Evolutionary conservation across 768 basidiomycete species (phyloP), one percentile per base, ranked within the genome.

Genomic region (Trametes cingulata): DNA sequence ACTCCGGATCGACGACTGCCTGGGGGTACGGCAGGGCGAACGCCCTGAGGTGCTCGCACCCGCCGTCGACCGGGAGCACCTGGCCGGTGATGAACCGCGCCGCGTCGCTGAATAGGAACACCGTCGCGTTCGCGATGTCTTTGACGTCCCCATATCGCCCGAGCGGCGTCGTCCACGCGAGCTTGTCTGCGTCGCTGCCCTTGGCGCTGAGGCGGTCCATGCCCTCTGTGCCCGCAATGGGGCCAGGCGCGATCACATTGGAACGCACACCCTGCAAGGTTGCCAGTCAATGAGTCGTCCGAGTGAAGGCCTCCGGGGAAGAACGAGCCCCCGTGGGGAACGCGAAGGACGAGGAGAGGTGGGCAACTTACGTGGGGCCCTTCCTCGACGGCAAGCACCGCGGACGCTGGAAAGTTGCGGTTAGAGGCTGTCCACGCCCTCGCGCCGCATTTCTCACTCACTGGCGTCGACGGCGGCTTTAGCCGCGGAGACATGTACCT

Each of bases 401-500:
- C 80, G 55, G 91, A 92, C 6, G 95, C 70, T 71, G 65, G 46
- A 45, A 25, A 41, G 45, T 41, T 15, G 35, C 27, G 52, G 41
- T 37, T 40, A 56, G 37, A 41, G 33, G 12, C 12, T 39, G 29
- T 42, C 24, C 54, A 45, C n/a, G 52, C 40, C 33, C 35, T 17
- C 37, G n/a, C 19, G 20, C n/a, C 1, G n/a, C 14, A 10, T 33
- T 45, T 62, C 62, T 33, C 45, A 66, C 70, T 64, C 52, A 69
- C 70, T 78, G 0, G 95, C 93, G 70, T 99, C 95, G 36, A 98
- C 85, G 17, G 83, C 96, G 0, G 96, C 95, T 73, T 98, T 99
- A 22, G 95, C 95, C 9, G 95, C 92, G 13, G 92, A 93, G 13
- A 96, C 93, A 68, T 98, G 96, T 8, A 85, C 93, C 74, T 98